These are phyloP conservation scores for Grosmannia clavigera DNA, from an alignment of 2,329 filamentous ascomycete genomes.

Conservation along the genomic window DNA sequence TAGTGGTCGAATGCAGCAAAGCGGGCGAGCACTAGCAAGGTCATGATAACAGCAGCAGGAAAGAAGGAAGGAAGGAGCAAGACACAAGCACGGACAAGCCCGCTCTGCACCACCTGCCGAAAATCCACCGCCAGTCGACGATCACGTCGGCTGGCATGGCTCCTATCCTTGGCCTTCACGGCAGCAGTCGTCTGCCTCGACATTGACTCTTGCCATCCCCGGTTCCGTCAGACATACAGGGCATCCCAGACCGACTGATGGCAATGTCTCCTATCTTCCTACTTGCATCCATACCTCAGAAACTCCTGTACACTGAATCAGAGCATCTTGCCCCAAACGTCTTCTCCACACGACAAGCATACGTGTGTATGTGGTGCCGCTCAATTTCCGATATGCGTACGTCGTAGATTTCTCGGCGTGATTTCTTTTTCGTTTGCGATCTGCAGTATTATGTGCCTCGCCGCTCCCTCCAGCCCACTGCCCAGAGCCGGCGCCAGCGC, in stretches of 20 bases:
- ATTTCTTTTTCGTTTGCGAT: neutral
- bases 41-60: neutral
- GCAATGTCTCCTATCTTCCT: neutral
- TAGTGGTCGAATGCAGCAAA: neutral
- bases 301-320: neutral
- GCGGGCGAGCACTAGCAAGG: neutral
- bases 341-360: neutral
- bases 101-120: neutral
- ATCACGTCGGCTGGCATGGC: no score
- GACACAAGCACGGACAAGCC: neutral
- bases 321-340: neutral
- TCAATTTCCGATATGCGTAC: neutral
- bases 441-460: neutral
- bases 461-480: neutral
- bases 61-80: neutral
- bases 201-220: neutral
- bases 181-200: neutral
- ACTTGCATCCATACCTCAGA: neutral
- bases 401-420: neutral
- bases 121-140: neutral
- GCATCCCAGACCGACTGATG: neutral
- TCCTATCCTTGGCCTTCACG: neutral
- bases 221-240: neutral
- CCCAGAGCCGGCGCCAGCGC: neutral
- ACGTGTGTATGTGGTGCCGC: neutral